A percentile compares a stretch with the other conserved stretches of the same genome.
Evolutionary conservation across 192 early-diverging fungal genomes (phyloP).

Genomic region (Backusella tarrabulga): DNA sequence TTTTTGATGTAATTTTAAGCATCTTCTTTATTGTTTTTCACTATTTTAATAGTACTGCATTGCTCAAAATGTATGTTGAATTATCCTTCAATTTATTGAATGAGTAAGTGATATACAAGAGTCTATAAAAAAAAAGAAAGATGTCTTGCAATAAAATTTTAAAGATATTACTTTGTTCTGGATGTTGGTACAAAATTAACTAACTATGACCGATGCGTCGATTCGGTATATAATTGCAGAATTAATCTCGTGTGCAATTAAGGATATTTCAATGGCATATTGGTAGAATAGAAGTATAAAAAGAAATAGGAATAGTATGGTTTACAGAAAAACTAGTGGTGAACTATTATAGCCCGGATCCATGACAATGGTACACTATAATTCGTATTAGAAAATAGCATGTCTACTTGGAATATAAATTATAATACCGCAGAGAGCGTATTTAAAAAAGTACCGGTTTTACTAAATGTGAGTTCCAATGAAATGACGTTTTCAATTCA

Average conservation of each 20-base stretch:
- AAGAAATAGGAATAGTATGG: background rate
- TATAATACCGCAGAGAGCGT: background rate
- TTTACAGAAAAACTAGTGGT: background rate
- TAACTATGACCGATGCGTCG: background rate
- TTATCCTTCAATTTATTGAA: background rate
- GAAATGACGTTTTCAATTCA: background rate
- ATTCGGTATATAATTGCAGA: background rate
- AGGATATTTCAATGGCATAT: slow-evolving; percentile 2
- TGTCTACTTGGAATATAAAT: background rate
- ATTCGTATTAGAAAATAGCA: background rate
- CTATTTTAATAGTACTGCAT: background rate
- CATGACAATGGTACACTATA: background rate
- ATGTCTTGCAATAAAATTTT: background rate
- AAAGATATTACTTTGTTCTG: background rate
- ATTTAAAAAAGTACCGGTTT: background rate
- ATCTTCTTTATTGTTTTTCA: background rate
- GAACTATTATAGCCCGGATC: background rate
- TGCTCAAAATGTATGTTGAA: background rate
- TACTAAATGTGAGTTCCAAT: background rate
- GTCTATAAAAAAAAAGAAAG: background rate
- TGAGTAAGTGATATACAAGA: background rate
- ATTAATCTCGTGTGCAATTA: background rate
- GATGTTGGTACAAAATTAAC: background rate
- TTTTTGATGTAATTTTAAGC: background rate
- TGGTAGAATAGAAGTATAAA: background rate